Percentiles rank a stretch among this genome's conserved stretches.
These are phyloP conservation scores for Excoecaria agallocha DNA, from an alignment of 345 rosid species.

Conservation along the genomic window DNA sequence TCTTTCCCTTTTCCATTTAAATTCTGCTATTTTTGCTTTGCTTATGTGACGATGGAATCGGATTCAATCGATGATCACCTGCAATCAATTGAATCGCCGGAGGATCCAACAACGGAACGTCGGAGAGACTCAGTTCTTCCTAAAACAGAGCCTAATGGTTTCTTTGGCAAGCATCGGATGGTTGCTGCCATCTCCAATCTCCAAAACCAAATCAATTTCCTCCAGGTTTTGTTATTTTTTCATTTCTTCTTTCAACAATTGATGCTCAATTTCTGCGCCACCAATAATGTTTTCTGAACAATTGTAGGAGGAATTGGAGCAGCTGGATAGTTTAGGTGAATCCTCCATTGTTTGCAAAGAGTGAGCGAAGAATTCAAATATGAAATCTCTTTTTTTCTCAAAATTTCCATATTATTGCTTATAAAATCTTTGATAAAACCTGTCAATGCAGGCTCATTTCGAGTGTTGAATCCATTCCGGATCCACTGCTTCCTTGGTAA, in stretches of 20 bases:
- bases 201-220: slow-evolving; percentile 33
- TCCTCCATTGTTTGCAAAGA: slow-evolving; percentile 43
- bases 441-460: slow-evolving; percentile 25
- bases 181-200: slow-evolving; percentile 38
- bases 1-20: not conserved
- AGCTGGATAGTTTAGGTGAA: slow-evolving; percentile 40
- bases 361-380: slow-evolving; percentile 17
- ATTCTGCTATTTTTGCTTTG: not conserved
- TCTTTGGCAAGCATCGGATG: slow-evolving; percentile 39
- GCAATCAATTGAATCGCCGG: not conserved
- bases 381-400: not conserved
- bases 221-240: slow-evolving; percentile 29
- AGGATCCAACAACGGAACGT: not conserved
- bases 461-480: slow-evolving; percentile 40
- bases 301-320: slow-evolving; percentile 41
- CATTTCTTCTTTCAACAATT: not conserved
- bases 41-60: not conserved
- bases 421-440: not conserved
- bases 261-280: no score
- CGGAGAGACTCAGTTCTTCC: not conserved
- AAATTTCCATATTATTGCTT: not conserved
- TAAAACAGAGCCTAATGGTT: slow-evolving; percentile 3
- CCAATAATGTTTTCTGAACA: not conserved
- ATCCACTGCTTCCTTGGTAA: slow-evolving; percentile 46
- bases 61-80: not conserved